Base-by-base conservation (phyloP, 176 grass and related monocot species). In the Carex cristatella region DNA sequence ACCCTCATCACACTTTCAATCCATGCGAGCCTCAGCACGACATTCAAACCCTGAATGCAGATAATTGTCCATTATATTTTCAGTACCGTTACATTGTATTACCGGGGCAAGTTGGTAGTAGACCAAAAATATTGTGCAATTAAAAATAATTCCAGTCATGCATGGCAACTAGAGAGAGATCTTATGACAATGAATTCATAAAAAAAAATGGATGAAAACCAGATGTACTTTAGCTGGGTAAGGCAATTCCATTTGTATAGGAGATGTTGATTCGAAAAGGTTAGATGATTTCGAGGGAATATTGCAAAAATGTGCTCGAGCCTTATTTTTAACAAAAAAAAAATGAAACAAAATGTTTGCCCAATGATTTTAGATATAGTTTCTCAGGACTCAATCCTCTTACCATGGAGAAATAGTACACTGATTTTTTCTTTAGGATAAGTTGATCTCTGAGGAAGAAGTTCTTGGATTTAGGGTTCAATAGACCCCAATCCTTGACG, bases 351-450 rank as follows among this genome's bases (percentile, higher is more conserved):
- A 11, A 15, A 38, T 32, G 2, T 18, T 38, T 7, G 7, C 5
- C 6, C 14, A 38, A 69, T 38, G 5, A 38, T 69, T 69, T 19
- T 46, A 71, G 35, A 9, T 42, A 42, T 8, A 72, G 66, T 64
- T 74, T 5, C 51, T 31, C 46, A 3, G 1, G 30, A 89, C 38
- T 60, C 35, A 56, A 37, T 15, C 66, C 13, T 83, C 23, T 86
- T 69, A 99, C 96, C 84, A 99, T 92, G 56, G 96, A 99, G 74
- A 84, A 44, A 59, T 95, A 95, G 61, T 99, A 99, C 27, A 88
- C 79, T 2, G 32, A 87, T 69, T 89, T 99, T 23, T 94, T 99
- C 90, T 95, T 95, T 60, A 99, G 77, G 71, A 95, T 56, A 44
- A 99, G 93, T 7, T 99, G 87, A 35, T 99, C 87, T 68, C 96